These are phyloP conservation scores for Chenopodium album DNA, from an alignment of 148 eudicot genomes.

Conservation along the genomic window DNA sequence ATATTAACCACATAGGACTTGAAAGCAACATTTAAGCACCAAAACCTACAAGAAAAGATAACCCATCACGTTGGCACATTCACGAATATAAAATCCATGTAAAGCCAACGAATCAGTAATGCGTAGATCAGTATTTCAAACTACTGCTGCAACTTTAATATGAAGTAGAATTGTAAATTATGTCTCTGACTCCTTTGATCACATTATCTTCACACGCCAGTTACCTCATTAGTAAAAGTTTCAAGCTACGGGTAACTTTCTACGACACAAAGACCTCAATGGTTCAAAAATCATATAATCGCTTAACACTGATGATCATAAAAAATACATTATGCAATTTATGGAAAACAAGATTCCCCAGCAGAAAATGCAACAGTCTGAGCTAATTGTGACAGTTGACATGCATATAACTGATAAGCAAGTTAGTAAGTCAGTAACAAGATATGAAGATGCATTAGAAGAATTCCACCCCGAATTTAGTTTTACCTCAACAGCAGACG, in stretches of 20 bases:
- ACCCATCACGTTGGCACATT: not conserved
- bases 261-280: not conserved
- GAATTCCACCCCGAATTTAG: conserved; percentile 2
- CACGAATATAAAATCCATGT: not conserved
- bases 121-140: not conserved
- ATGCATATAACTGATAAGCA: not conserved
- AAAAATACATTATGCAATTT: not conserved
- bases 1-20: not conserved
- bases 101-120: not conserved
- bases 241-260: not conserved
- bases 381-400: not conserved
- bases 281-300: not conserved
- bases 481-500: conserved; percentile 71
- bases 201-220: not conserved
- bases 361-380: not conserved
- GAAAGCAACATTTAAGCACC: not conserved
- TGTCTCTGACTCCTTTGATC: not conserved
- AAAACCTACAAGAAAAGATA: not conserved
- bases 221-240: not conserved
- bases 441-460: conserved; percentile 1
- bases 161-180: not conserved
- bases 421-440: not conserved
- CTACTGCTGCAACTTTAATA: not conserved
- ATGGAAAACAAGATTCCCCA: not conserved
- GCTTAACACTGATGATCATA: not conserved